A percentile compares a stretch with the other conserved stretches of the same genome.
These are phyloP conservation scores for Artomyces pyxidatus DNA, from an alignment of 768 basidiomycete genomes.

Conservation along the genomic window DNA sequence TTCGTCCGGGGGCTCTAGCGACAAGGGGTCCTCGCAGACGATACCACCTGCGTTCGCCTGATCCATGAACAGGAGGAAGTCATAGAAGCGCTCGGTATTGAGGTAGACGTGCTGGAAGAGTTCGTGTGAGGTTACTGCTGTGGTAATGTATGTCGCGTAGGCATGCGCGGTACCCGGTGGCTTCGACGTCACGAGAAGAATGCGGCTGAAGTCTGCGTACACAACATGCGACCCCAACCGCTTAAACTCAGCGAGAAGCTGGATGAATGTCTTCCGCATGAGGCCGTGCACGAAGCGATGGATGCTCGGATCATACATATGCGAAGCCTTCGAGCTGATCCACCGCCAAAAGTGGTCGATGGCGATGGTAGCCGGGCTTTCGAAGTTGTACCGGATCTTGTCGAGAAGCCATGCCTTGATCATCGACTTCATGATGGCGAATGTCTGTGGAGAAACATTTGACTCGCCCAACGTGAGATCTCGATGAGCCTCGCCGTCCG, in stretches of 20 bases:
- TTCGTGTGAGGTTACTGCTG: slow-evolving; percentile 90
- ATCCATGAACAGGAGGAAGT: slow-evolving; percentile 95
- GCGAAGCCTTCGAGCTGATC: slow-evolving; percentile 78
- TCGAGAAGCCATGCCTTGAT: slow-evolving; percentile 89
- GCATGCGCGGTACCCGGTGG: slow-evolving; percentile 93
- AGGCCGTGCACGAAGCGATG: slow-evolving; percentile 91
- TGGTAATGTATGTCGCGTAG: slow-evolving; percentile 91
- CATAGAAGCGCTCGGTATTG: slow-evolving; percentile 82
- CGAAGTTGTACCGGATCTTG: slow-evolving; percentile 60
- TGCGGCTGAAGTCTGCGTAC: slow-evolving; percentile 86
- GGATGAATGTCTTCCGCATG: slow-evolving; percentile 97
- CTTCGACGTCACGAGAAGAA: slow-evolving; percentile 89
- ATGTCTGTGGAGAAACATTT: slow-evolving; percentile 79
- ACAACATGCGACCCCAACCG: slow-evolving; percentile 89
- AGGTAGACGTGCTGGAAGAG: slow-evolving; percentile 91
- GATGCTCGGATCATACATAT: slow-evolving; percentile 87
- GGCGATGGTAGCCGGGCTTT: slow-evolving; percentile 58
- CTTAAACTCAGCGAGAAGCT: slow-evolving; percentile 93
- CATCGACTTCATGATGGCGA: slow-evolving; percentile 78
- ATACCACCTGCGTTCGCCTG: slow-evolving; percentile 86
- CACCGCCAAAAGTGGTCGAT: slow-evolving; percentile 98
- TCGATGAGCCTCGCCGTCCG: slow-evolving; percentile 53
- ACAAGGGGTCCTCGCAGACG: slow-evolving; percentile 72
- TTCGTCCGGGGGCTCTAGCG: slow-evolving; percentile 58
- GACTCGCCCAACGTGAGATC: slow-evolving; percentile 85